Base-by-base conservation (phyloP, 2,329 filamentous ascomycete species). In the Lecanoromycetidae sp. region DNA sequence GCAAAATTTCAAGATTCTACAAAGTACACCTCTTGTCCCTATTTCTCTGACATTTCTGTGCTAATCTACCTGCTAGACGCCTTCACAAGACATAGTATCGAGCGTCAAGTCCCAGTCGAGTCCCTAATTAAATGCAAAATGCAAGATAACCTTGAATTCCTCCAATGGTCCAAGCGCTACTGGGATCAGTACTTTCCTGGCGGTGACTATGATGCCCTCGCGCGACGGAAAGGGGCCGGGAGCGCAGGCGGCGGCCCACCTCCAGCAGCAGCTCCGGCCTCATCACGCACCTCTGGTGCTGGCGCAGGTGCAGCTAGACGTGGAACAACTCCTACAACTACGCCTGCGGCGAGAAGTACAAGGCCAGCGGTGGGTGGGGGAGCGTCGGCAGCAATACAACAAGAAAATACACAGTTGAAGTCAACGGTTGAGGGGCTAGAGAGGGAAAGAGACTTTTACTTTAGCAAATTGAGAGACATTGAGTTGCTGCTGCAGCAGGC, bases 61-160 rank as follows among this genome's bases (percentile, higher is more conserved):
- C 20, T 36, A 30, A 44, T 40, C 30, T 47, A 39, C 40, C 45
- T 41, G 45, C 36, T 15, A 48, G 90, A 87, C 65, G 75, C 77
- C 55, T 96, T 96, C 63, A 74, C 80, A 53, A 84, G 84, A 66
- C 88, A 96, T 69, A 73, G 80, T 55, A 76, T 98, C 70, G 88
- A 96, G 59, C 87, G 87, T 64, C 82, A 84, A 23, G 81, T 98
- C 58, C 87, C 87, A 50, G 87, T 96, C 63, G 80, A 94, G 66
- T 73, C 76, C 49, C 80, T 98, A 51, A 79, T 91, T 59, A 98
- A 96, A 68, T 98, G 91, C 75, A 95, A 94, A 74, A 98, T 98
- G 90, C 91, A 98, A 75, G 91, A 98, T 68, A 98, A 98, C 71
- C 84, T 98, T 58, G 91, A 96, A 63, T 98, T 98, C 66, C 74